Conservation (phyloP, 352 stramenopile species). For the Discostella stelligera region DNA sequence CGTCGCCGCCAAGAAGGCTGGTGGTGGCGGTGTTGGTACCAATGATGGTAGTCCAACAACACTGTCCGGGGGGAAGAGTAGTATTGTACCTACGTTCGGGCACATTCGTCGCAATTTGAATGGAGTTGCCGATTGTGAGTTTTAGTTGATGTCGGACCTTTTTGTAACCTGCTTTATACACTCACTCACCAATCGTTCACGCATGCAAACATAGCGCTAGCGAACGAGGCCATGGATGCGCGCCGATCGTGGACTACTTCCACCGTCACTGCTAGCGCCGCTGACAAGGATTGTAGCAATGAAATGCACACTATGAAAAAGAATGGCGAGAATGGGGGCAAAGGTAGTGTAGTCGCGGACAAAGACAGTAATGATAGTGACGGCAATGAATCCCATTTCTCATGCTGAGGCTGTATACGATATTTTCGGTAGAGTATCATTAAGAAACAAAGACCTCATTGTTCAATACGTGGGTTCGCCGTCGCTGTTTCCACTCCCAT, state of each 20-base stretch:
- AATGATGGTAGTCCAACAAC: too few species aligned
- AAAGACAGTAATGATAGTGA: slow-evolving; percentile 5
- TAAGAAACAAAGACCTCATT: not conserved
- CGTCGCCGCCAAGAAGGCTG: too few species aligned
- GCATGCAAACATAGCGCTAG: slow-evolving; percentile 35
- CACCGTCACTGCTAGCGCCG: not conserved
- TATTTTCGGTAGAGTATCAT: not conserved
- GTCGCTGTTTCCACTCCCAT: slow-evolving; percentile 38
- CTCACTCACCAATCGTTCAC: too few species aligned
- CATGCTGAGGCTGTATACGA: slow-evolving; percentile 2
- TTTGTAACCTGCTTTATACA: not conserved
- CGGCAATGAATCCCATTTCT: slow-evolving; percentile 5
- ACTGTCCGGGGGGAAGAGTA: not conserved
- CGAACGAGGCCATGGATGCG: slow-evolving; percentile 74
- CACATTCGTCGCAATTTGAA: slow-evolving; percentile 67
- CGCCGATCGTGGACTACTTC: slow-evolving; percentile 55
- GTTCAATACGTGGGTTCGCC: slow-evolving; percentile 69
- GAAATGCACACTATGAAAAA: too few species aligned
- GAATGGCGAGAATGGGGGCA: too few species aligned
- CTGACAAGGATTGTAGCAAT: too few species aligned
- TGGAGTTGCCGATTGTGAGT: slow-evolving; percentile 56
- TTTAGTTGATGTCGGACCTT: not conserved
- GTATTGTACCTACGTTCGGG: slow-evolving; percentile 24
- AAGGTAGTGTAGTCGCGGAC: too few species aligned
- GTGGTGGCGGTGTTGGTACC: too few species aligned